Evolutionary conservation across 176 grass and related monocot genomes (phyloP).

Genomic region (Hordeum vulgare): MorexV3_pseudomolecules_assembly NC_058522.1:145707025-145707524

Average conservation of each 20-base stretch:
- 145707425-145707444: constrained; percentile 16
- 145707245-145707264: constrained; percentile 56
- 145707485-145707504: constrained; percentile 44
- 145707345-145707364: neutral
- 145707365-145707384: neutral
- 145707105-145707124: constrained; percentile 61
- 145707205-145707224: constrained; percentile 38
- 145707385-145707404: neutral
- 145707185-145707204: constrained; percentile 50
- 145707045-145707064: constrained; percentile 70
- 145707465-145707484: constrained; percentile 71
- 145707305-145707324: constrained; percentile 60
- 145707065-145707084: constrained; percentile 57
- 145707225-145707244: constrained; percentile 41
- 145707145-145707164: constrained; percentile 60
- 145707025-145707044: constrained; percentile 63
- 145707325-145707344: constrained; percentile 53
- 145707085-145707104: constrained; percentile 76
- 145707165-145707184: constrained; percentile 52
- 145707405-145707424: neutral
- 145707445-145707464: constrained; percentile 69
- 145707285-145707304: constrained; percentile 59
- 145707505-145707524: constrained; percentile 55
- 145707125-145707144: constrained; percentile 56
- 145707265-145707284: constrained; percentile 74